phyloP scores from a whole-genome alignment of 2,329 filamentous ascomycete species.

The Aspergillus sp. region DNA sequence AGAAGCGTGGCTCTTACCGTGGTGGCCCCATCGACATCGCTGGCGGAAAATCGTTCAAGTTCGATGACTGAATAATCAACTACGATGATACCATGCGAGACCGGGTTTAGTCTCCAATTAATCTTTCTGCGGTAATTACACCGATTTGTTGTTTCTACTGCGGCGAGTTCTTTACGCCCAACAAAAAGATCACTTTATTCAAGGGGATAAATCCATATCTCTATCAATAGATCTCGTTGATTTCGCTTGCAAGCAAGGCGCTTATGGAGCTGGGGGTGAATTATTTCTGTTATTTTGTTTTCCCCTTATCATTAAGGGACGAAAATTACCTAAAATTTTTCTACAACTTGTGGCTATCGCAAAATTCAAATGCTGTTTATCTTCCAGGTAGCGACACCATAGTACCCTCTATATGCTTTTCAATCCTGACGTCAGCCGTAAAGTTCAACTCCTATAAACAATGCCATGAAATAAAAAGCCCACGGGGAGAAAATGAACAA shows the following conservation, averaged over 20 bases:
- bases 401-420: not conserved
- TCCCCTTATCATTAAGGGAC: not conserved
- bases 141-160: not conserved
- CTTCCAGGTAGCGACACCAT: not conserved
- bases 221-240: conserved; percentile 18
- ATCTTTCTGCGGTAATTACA: not conserved
- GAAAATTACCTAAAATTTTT: not conserved
- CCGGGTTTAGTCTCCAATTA: not conserved
- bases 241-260: conserved; percentile 29
- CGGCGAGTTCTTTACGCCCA: not conserved
- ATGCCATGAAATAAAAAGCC: not conserved
- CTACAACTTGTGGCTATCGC: not conserved
- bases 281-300: conserved; percentile 5
- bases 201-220: conserved; percentile 18
- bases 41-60: conserved; percentile 85
- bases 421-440: not conserved
- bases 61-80: conserved; percentile 68
- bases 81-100: conserved; percentile 6
- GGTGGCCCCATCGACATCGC: conserved; percentile 84
- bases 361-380: not conserved
- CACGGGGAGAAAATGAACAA: not conserved
- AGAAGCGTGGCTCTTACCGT: conserved; percentile 85
- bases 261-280: conserved; percentile 26
- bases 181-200: conserved; percentile 6
- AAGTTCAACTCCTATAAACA: not conserved